Base-by-base conservation (phyloP, 108 stramenopile genomes). In the Skeletonema potamos region DNA sequence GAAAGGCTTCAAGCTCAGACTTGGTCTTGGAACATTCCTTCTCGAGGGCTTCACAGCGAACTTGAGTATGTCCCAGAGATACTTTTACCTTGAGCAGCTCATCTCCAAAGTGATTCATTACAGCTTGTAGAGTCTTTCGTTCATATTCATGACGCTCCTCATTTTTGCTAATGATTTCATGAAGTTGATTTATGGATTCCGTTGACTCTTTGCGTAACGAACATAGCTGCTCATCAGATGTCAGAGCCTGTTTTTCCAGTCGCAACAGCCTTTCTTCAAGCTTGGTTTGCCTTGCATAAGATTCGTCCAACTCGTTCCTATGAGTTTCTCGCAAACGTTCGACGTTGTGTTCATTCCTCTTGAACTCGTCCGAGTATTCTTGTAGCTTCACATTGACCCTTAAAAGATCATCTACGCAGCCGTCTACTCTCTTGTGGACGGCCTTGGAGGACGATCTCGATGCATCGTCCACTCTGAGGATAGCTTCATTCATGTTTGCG, bases 11-110 rank as follows among this genome's bases (percentile, higher is more conserved):
- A 48, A 81, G 70, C 65, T 76, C 70, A 22, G 33, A 56, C 32
- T 72, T 76, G 3, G 64, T 59, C 63, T 60, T 65, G n/a, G 41
- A 36, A 11, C 68, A 60, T 32, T 77, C 73, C 56, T 66, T 77
- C 27, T 76, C 75, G 27, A 81, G 70, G 36, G 22, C 22, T 44
- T 66, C 71, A 29, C 76, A 72, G 55, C 46, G 39, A n/a, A 72
- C 72, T 81, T 71, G 81, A 36, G 71, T 72, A 61, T 76, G 71
- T 7, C 73, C 70, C 27, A 74, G 62, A 1, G 58, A 46, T 55
- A 72, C 70, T 66, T 74, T 81, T 10, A 59, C 72, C 41, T 71
- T 76, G 46, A 74, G 76, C 61, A 81, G 22, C 32, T 77, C 81
- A 39, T 80, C 74, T 4, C 74, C 81, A 32, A 77, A 77, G 12